Percentiles rank a stretch among this genome's conserved stretches.
phyloP scores from a whole-genome alignment of 2,329 filamentous ascomycete species.

The Colletotrichum trifolii region DNA sequence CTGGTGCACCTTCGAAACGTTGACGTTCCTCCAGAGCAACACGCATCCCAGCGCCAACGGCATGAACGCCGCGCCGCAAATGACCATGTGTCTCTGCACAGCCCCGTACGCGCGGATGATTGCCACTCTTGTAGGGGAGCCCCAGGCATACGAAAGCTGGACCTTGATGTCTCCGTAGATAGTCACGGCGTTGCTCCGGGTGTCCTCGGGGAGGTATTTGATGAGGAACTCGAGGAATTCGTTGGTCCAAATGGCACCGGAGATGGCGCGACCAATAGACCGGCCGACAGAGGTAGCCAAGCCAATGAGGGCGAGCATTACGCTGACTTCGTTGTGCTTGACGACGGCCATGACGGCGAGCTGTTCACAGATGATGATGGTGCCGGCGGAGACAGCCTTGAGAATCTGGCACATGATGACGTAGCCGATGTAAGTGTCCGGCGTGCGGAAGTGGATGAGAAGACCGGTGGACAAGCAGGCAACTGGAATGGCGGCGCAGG shows the following conservation, averaged over 20 bases:
- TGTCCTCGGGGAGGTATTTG: conserved; percentile 49
- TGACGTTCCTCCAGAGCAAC: conserved; percentile 31
- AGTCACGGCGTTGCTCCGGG: conserved; percentile 55
- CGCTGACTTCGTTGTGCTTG: conserved; percentile 46
- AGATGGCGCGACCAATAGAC: conserved; percentile 45
- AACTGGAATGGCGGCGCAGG: conserved; percentile 45
- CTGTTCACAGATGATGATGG: conserved; percentile 57
- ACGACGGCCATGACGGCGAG: conserved; percentile 48
- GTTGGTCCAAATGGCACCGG: conserved; percentile 48
- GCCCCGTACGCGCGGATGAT: conserved; percentile 60
- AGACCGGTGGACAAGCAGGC: conserved; percentile 43
- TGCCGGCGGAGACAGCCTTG: conserved; percentile 51
- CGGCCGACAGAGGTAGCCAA: conserved; percentile 46
- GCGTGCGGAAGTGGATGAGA: conserved; percentile 51
- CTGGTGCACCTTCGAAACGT: conserved; percentile 30
- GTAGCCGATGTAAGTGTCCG: conserved; percentile 46
- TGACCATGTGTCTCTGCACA: conserved; percentile 54
- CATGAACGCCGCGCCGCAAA: conserved; percentile 39
- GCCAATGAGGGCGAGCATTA: conserved; percentile 46
- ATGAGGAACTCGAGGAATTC: conserved; percentile 51
- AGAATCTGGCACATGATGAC: conserved; percentile 53
- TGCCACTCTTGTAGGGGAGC: conserved; percentile 52
- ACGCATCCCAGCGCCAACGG: conserved; percentile 27
- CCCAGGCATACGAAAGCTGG: conserved; percentile 53
- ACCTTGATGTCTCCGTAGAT: conserved; percentile 49